A percentile compares a stretch with the other conserved stretches of the same genome.
These are phyloP conservation scores for Ramaria rubella DNA, from an alignment of 768 basidiomycete genomes.

Conservation along the genomic window DNA sequence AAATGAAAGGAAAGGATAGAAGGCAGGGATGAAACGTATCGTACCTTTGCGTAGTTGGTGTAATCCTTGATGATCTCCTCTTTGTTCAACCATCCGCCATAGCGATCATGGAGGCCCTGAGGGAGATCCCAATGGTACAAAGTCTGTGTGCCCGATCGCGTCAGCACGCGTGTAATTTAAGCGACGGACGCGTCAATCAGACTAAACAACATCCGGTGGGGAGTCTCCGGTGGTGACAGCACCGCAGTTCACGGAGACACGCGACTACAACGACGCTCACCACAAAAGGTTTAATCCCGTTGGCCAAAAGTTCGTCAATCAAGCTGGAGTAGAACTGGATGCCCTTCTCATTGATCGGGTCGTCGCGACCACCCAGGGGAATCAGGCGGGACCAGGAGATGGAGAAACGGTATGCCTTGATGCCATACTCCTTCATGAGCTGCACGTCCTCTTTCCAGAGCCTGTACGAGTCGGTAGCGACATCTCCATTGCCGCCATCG, in stretches of 20 bases:
- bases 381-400: conserved; percentile 73
- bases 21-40: conserved; percentile 15
- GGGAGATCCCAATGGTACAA: conserved; percentile 79
- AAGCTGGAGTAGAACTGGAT: conserved; percentile 64
- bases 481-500: conserved; percentile 61
- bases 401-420: conserved; percentile 71
- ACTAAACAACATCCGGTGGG: background rate
- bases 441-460: conserved; percentile 63
- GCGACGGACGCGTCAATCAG: background rate
- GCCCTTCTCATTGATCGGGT: conserved; percentile 64
- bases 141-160: conserved; percentile 34
- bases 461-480: conserved; percentile 65
- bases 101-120: conserved; percentile 63
- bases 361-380: conserved; percentile 64
- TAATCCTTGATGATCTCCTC: conserved; percentile 65
- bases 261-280: conserved; percentile 29
- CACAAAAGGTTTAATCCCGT: conserved; percentile 62
- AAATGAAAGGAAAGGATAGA: background rate
- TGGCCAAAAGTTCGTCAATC: conserved; percentile 58
- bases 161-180: conserved; percentile 15
- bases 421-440: conserved; percentile 55
- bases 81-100: conserved; percentile 71
- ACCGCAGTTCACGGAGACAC: background rate
- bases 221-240: background rate
- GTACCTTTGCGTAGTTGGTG: conserved; percentile 48